These are phyloP conservation scores for Neurospora sp. DNA, from an alignment of 495 filamentous ascomycete species.

Conservation along the genomic window DNA sequence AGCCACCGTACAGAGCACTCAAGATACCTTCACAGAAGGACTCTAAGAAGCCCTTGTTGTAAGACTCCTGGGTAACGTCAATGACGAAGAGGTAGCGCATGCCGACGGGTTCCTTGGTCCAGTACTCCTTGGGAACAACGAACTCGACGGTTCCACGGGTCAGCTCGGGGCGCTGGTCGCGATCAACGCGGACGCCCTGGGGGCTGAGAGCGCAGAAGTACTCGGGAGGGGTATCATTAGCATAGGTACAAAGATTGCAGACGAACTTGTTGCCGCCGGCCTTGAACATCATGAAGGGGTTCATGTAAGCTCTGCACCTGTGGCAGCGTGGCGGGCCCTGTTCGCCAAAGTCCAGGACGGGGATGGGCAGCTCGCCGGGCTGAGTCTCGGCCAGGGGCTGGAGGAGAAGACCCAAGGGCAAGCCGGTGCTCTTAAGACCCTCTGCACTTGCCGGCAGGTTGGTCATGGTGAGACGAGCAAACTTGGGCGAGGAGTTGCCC, in stretches of 20 bases:
- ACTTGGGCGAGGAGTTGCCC: slow-evolving; percentile 93
- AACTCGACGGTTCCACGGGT: slow-evolving; percentile 91
- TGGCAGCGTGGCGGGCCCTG: slow-evolving; percentile 83
- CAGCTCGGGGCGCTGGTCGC: slow-evolving; percentile 82
- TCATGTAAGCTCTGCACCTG: slow-evolving; percentile 93
- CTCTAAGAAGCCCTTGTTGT: slow-evolving; percentile 81
- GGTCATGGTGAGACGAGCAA: slow-evolving; percentile 81
- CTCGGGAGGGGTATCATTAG: slow-evolving; percentile 85
- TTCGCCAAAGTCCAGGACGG: slow-evolving; percentile 92
- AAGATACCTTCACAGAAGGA: slow-evolving; percentile 85
- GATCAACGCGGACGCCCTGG: slow-evolving; percentile 76
- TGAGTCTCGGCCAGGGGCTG: slow-evolving; percentile 82
- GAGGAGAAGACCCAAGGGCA: slow-evolving; percentile 80
- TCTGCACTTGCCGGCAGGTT: slow-evolving; percentile 81
- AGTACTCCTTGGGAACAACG: slow-evolving; percentile 94
- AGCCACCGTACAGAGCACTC: slow-evolving; percentile 66
- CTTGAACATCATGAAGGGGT: slow-evolving; percentile 96
- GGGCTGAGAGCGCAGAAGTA: slow-evolving; percentile 91
- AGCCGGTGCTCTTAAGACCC: slow-evolving; percentile 61
- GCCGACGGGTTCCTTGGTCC: slow-evolving; percentile 87
- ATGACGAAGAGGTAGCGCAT: slow-evolving; percentile 84
- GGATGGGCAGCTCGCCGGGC: slow-evolving; percentile 77
- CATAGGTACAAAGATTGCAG: slow-evolving; percentile 97
- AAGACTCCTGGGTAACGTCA: slow-evolving; percentile 82
- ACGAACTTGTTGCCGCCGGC: slow-evolving; percentile 93